Base-by-base conservation (phyloP, 2,329 filamentous ascomycete species). In the Neofusicoccum kwambonambiense region DNA sequence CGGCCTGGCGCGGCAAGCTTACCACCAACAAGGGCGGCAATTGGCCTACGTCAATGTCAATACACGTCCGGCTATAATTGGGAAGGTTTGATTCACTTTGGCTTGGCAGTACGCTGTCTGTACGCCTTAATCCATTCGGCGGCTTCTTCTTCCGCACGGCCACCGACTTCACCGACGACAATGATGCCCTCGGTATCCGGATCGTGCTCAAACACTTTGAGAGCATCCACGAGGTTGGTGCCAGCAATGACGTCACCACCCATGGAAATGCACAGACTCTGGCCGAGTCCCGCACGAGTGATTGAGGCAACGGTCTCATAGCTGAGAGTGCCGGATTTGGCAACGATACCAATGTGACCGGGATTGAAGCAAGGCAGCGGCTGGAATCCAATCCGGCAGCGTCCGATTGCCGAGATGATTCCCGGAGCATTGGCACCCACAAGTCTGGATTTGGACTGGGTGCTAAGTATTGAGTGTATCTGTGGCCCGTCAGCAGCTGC, bases 391-490 rank as follows among this genome's bases (percentile, higher is more conserved):
- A 90, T 87, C 50, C 87, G 82, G 69, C 90, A 93, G 70, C 83
- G 85, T 2, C 87, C 88, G 22, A 88, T 84, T 0, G 90, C 88
- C 3, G 89, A 90, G 64, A 93, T 92, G 67, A 94, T 92, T 0
- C 91, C 91, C 0, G 91, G 90, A 19, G 89, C 90, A 73, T 93
- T 94, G n/a, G 91, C 89, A 1, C 91, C 91, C 0, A 94, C 89
- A 0, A 94, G 82, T 6, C 91, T 82, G 0, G 89, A 90, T 69
- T 86, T 89, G 1, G 84, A 88, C 72, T 93, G 91, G 0, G 89
- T 90, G 67, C 86, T 82, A 4, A 93, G 82, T 56, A 92, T 87
- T 27, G 88, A 87, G 60, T 91, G 88, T 60, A 90, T 86, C 78
- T 90, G 64, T 35, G 3, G 39, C 27, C 17, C 8, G 13, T 60